These are phyloP conservation scores for Vitis rupestris DNA, from an alignment of 164 flowering plant genomes.

Conservation along the genomic window DNA sequence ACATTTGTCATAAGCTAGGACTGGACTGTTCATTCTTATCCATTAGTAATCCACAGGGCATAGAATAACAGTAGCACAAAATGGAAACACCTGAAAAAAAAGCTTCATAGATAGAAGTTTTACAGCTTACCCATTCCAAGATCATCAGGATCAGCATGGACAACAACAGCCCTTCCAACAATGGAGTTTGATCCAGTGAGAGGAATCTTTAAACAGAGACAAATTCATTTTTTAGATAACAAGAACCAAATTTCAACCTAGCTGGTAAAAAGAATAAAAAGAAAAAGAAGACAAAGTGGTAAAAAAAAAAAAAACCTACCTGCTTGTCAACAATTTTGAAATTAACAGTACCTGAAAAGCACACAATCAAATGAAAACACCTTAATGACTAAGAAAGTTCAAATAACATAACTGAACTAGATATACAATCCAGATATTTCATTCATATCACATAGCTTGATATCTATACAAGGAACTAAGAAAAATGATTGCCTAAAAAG, in stretches of 20 bases:
- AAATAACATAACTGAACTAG: neutral
- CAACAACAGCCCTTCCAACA: constrained; percentile 97
- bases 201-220: constrained; percentile 60
- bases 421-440: neutral
- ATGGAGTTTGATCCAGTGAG: constrained; percentile 82
- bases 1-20: too few relatives aligned
- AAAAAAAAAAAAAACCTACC: constrained; percentile 31
- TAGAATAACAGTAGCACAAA: neutral
- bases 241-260: neutral
- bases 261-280: neutral
- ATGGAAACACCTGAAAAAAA: neutral
- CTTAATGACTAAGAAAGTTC: neutral
- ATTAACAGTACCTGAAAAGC: constrained; percentile 57
- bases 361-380: constrained; percentile 6
- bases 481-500: neutral
- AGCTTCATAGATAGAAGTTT: too few relatives aligned
- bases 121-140: constrained; percentile 79
- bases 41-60: too few relatives aligned
- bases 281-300: neutral
- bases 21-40: too few relatives aligned
- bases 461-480: neutral
- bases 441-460: neutral
- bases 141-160: constrained; percentile 97
- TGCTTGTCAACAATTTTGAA: constrained; percentile 69
- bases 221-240: neutral